Evolutionary conservation across 331 rosid genomes (phyloP).

Genomic region (Quercus lobata): DNA sequence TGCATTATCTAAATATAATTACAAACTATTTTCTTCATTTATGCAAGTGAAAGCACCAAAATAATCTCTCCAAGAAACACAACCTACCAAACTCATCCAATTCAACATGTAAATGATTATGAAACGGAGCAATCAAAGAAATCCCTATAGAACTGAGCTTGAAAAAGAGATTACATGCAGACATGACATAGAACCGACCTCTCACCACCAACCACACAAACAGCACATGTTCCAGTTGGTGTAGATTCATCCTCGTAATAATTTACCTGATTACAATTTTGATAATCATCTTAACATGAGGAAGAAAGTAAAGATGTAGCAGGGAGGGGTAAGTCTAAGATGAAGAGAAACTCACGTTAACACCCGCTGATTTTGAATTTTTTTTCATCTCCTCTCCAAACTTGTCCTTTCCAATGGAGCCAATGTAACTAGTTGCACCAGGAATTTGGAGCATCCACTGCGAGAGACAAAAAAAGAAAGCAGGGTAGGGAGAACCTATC

Average conservation of each 20-base stretch:
- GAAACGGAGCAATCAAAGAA: background rate
- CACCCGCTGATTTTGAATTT: constrained; percentile 62
- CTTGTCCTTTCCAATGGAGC: constrained; percentile 94
- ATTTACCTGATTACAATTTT: constrained; percentile 52
- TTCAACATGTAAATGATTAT: background rate
- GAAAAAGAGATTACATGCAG: background rate
- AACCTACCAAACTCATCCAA: no score
- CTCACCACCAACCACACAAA: constrained; percentile 90
- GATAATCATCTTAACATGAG: background rate
- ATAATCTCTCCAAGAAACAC: no score
- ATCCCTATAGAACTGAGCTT: background rate
- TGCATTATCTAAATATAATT: background rate
- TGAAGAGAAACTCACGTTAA: constrained; percentile 51
- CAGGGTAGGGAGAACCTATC: no score
- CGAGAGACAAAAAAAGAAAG: background rate
- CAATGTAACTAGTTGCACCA: constrained; percentile 88
- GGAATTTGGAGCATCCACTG: constrained; percentile 94
- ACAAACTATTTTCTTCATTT: no score
- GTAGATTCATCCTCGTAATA: constrained; percentile 78
- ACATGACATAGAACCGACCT: constrained; percentile 40
- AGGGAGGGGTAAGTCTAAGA: background rate
- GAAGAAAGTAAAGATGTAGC: background rate
- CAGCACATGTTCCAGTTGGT: constrained; percentile 98
- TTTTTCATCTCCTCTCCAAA: constrained; percentile 90
- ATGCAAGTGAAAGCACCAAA: no score